These are phyloP conservation scores for Exophiala mesophila DNA, from an alignment of 2,329 filamentous ascomycete genomes.

Conservation along the genomic window DNA sequence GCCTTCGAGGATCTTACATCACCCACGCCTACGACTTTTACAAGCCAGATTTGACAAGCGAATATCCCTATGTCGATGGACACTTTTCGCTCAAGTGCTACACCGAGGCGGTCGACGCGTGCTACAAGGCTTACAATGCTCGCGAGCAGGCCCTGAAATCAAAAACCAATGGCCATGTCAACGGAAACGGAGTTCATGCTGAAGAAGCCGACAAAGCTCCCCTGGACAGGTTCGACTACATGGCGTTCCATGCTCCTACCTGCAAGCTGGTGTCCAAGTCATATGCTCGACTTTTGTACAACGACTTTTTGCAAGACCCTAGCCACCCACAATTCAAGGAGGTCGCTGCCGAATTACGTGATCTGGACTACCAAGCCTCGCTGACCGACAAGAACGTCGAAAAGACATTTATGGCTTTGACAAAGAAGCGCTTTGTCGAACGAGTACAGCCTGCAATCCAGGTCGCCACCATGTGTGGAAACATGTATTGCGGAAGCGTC, in stretches of 20 bases:
- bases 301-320: slow-evolving; percentile 72
- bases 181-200: slow-evolving; percentile 46
- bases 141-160: slow-evolving; percentile 60
- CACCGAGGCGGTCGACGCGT: slow-evolving; percentile 70
- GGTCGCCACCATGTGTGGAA: slow-evolving; percentile 69
- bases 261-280: slow-evolving; percentile 87
- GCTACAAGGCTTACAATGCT: slow-evolving; percentile 75
- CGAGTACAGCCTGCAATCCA: slow-evolving; percentile 68
- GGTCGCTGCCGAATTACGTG: slow-evolving; percentile 69
- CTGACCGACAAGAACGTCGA: slow-evolving; percentile 76
- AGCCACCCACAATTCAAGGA: slow-evolving; percentile 64
- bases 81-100: slow-evolving; percentile 81
- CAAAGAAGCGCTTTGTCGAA: slow-evolving; percentile 79
- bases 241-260: slow-evolving; percentile 77
- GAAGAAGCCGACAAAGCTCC: slow-evolving; percentile 52
- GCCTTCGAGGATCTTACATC: slow-evolving; percentile 75
- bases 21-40: slow-evolving; percentile 84
- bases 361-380: slow-evolving; percentile 74
- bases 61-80: slow-evolving; percentile 80
- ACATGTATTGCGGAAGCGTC: slow-evolving; percentile 60
- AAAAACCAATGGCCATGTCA: slow-evolving; percentile 31
- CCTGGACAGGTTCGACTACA: slow-evolving; percentile 77
- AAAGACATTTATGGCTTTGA: slow-evolving; percentile 79
- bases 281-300: slow-evolving; percentile 77
- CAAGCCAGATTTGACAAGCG: slow-evolving; percentile 82